These are phyloP conservation scores for Alternaria brassicicola DNA, from an alignment of 2,329 filamentous ascomycete species.

Conservation along the genomic window DNA sequence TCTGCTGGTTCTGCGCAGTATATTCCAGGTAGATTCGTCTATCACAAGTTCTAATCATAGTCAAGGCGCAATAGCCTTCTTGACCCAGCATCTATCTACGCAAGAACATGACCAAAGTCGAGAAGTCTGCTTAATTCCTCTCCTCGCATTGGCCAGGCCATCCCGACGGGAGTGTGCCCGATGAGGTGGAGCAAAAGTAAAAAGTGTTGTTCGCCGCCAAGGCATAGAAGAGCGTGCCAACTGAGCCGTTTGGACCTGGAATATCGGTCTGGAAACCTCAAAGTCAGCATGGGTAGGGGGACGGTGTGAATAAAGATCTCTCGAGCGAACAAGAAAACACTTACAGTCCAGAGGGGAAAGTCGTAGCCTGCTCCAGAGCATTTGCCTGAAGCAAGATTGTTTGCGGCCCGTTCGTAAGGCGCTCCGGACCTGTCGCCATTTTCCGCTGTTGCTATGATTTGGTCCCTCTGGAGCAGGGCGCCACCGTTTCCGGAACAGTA, in stretches of 20 bases:
- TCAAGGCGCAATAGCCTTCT: too few species aligned
- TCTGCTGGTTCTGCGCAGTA: too few species aligned
- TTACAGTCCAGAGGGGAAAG: constrained; percentile 1
- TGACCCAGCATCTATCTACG: too few species aligned
- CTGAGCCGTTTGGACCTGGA: background rate
- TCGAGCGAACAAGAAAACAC: background rate
- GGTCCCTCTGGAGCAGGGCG: background rate
- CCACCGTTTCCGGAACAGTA: background rate
- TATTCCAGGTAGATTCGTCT: too few species aligned
- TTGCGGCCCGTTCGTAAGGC: background rate
- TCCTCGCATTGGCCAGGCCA: background rate
- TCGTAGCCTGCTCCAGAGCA: background rate
- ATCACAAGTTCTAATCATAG: too few species aligned
- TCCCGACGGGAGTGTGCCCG: background rate
- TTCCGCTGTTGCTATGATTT: background rate
- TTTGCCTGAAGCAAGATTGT: background rate
- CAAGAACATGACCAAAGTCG: too few species aligned
- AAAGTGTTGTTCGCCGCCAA: background rate
- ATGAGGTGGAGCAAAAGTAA: background rate
- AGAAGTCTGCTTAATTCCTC: background rate
- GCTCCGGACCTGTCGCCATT: background rate
- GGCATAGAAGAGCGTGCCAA: background rate
- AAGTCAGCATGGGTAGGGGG: background rate
- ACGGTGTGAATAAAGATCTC: background rate
- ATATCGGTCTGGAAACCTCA: background rate